Evolutionary conservation across 176 grass and related monocot species (phyloP).

Genomic region (Rhipidocladum racemiflorum): DNA sequence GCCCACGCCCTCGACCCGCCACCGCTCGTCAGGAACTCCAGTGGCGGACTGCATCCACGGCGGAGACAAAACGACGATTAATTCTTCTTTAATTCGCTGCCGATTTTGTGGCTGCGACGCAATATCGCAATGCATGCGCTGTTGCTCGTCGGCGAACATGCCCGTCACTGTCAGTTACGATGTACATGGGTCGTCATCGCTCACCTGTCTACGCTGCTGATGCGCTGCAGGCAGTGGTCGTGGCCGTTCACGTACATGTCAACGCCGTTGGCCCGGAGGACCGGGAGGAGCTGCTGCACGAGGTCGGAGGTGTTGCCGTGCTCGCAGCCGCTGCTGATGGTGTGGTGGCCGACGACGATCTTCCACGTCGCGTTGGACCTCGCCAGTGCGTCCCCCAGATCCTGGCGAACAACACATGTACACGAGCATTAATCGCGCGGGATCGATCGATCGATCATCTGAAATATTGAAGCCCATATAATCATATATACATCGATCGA

Average conservation of each 20-base stretch:
- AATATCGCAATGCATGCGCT: no score
- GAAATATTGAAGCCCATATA: neutral
- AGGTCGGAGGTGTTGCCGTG: slow-evolving; percentile 86
- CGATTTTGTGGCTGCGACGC: neutral
- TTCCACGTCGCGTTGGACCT: slow-evolving; percentile 70
- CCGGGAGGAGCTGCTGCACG: slow-evolving; percentile 52
- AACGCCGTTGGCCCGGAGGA: slow-evolving; percentile 62
- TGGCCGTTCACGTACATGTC: slow-evolving; percentile 82
- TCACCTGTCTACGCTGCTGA: slow-evolving; percentile 77
- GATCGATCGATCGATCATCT: neutral
- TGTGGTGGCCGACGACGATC: slow-evolving; percentile 90
- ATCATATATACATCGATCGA: no score
- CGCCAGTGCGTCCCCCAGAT: slow-evolving; percentile 51
- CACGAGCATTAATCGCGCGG: no score
- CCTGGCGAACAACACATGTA: neutral
- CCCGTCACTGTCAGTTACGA: no score
- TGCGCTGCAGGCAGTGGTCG: slow-evolving; percentile 81
- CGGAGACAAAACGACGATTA: no score
- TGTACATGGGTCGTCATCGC: neutral
- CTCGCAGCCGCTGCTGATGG: slow-evolving; percentile 80
- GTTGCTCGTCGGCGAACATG: neutral
- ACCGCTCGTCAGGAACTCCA: slow-evolving; percentile 73
- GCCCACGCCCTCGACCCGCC: slow-evolving; percentile 88
- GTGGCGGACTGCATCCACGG: slow-evolving; percentile 22
- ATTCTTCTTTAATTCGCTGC: neutral